A percentile compares a stretch with the other conserved stretches of the same genome.
Evolutionary conservation across 805 yeast genomes (phyloP).

Genomic region (Kodamaea hsintzibuensis): DNA sequence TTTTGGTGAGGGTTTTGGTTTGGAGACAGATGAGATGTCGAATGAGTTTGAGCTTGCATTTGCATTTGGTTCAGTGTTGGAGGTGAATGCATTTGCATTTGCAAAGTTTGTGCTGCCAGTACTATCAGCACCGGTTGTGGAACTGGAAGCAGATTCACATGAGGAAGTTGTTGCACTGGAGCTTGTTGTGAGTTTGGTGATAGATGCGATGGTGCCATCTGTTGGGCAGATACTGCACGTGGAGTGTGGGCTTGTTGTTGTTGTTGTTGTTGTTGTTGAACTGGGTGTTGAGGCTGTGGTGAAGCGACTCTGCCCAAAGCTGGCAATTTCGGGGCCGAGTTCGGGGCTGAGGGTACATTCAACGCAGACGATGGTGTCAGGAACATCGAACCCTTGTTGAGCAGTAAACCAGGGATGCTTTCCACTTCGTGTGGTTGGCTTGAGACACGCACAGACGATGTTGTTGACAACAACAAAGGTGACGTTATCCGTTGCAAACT

Average conservation of each 20-base stretch:
- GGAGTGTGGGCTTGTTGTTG: background rate
- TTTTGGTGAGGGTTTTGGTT: slow-evolving; percentile 10
- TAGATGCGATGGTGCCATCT: slow-evolving; percentile 25
- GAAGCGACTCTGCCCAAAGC: slow-evolving; percentile 17
- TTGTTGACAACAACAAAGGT: slow-evolving; percentile 58
- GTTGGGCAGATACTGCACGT: slow-evolving; percentile 1
- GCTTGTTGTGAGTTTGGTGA: slow-evolving; percentile 20
- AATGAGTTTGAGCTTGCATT: background rate
- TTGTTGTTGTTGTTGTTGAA: slow-evolving; percentile 17
- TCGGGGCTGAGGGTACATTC: slow-evolving; percentile 15
- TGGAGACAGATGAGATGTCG: slow-evolving; percentile 8
- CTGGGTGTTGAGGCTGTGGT: slow-evolving; percentile 12
- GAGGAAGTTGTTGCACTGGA: slow-evolving; percentile 26
- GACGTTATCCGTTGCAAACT: slow-evolving; percentile 64
- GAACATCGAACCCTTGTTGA: slow-evolving; percentile 22
- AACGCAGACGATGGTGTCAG: slow-evolving; percentile 42
- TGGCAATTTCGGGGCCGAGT: slow-evolving; percentile 31
- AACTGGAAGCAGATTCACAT: slow-evolving; percentile 15
- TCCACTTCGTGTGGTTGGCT: slow-evolving; percentile 1
- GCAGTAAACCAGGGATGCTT: slow-evolving; percentile 28
- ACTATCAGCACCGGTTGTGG: slow-evolving; percentile 3
- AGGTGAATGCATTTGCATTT: slow-evolving; percentile 10
- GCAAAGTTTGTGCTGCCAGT: slow-evolving; percentile 30
- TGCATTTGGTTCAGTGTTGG: background rate
- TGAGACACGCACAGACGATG: slow-evolving; percentile 29